Conservation (phyloP, 202 grass and related monocot genomes). For the Eragrostis tef region DNA sequence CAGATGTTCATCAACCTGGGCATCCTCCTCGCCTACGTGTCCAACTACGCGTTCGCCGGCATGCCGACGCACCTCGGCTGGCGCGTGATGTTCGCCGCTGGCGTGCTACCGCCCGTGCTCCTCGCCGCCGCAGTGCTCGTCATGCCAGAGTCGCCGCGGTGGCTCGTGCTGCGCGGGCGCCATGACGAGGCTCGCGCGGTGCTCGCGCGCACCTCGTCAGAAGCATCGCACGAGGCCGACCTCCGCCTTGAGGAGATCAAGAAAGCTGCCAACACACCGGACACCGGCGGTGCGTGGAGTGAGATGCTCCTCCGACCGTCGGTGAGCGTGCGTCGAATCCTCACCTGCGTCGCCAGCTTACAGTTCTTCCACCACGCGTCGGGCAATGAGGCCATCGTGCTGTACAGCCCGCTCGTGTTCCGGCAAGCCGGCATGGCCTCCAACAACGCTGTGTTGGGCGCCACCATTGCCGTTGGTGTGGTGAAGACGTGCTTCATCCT, state of each 20-base stretch:
- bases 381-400: conserved; percentile 61
- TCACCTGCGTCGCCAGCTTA: conserved; percentile 41
- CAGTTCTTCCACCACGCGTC: conserved; percentile 60
- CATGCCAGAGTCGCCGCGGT: conserved; percentile 70
- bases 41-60: conserved; percentile 54
- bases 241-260: conserved; percentile 49
- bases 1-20: no score
- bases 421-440: conserved; percentile 55
- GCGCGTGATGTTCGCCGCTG: conserved; percentile 58
- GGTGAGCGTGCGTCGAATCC: conserved; percentile 50
- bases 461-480: conserved; percentile 62
- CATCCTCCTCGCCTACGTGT: conserved; percentile 53
- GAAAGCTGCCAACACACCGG: neutral
- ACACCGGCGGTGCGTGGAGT: conserved; percentile 25
- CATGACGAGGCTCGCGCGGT: conserved; percentile 48
- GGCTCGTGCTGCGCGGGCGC: conserved; percentile 65
- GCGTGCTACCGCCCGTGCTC: conserved; percentile 40
- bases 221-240: conserved; percentile 40
- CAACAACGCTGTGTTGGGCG: conserved; percentile 33
- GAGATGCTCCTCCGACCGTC: conserved; percentile 53
- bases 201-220: conserved; percentile 34
- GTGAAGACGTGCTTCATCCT: conserved; percentile 63
- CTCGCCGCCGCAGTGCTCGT: conserved; percentile 42
- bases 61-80: conserved; percentile 48
- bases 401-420: conserved; percentile 67